Percentiles rank a stretch among this genome's conserved stretches.
phyloP scores from a whole-genome alignment of 129 eudicot species.

The Artemisia argyi region DNA sequence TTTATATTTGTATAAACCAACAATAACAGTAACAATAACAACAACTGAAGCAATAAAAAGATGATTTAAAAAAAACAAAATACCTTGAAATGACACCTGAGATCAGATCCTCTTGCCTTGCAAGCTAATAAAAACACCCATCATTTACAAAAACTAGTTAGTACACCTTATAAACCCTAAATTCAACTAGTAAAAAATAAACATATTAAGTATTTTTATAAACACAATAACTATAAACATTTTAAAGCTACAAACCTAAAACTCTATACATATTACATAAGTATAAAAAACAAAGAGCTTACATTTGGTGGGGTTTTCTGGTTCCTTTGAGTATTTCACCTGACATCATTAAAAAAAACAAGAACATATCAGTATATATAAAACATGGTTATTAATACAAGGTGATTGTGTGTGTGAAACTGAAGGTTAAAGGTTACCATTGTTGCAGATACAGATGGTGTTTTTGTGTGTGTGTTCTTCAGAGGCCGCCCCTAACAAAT shows the following conservation, averaged over 20 bases:
- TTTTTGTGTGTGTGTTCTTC: slow-evolving; percentile 17
- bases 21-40: background rate
- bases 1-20: too few species aligned
- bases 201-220: too few species aligned
- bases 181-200: background rate
- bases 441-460: background rate
- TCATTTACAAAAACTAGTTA: background rate
- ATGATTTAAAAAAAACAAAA: background rate
- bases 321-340: slow-evolving; percentile 69
- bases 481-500: slow-evolving; percentile 30
- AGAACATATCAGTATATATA: background rate
- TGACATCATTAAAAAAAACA: slow-evolving; percentile 19
- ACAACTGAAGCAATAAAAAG: background rate
- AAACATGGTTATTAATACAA: too few species aligned
- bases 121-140: slow-evolving; percentile 43
- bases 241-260: background rate
- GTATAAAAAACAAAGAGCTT: background rate
- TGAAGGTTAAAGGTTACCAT: background rate
- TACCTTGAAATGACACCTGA: slow-evolving; percentile 76
- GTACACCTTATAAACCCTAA: background rate
- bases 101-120: slow-evolving; percentile 70
- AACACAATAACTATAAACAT: too few species aligned
- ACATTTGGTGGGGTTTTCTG: slow-evolving; percentile 70
- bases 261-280: background rate
- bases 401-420: too few species aligned